phyloP scores from a whole-genome alignment of 331 rosid genomes.

The Rosa hybrid region DNA sequence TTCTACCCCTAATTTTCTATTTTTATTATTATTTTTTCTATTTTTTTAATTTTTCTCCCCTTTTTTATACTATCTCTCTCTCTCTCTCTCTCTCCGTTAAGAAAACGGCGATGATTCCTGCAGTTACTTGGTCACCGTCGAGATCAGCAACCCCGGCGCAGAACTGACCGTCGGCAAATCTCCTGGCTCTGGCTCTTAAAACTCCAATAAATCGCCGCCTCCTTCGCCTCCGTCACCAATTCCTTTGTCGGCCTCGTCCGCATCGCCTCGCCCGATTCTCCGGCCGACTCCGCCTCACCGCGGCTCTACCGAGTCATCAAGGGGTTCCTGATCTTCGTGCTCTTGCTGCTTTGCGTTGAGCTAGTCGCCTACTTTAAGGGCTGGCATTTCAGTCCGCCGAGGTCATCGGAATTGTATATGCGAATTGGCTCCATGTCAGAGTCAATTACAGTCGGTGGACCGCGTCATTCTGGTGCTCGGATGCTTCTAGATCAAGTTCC shows the following conservation, averaged over 20 bases:
- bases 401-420: conserved; percentile 56
- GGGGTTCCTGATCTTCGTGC: conserved; percentile 60
- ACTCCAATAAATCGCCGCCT: too few relatives aligned
- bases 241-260: too few relatives aligned
- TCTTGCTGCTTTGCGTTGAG: conserved; percentile 64
- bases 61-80: too few relatives aligned
- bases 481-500: conserved; percentile 87
- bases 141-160: too few relatives aligned
- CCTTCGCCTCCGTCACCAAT: too few relatives aligned
- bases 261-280: too few relatives aligned
- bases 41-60: too few relatives aligned
- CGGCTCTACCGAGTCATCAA: conserved; percentile 71
- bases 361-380: conserved; percentile 87
- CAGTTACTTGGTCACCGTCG: conserved; percentile 34
- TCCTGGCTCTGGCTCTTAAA: too few relatives aligned
- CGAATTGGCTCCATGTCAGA: conserved; percentile 68
- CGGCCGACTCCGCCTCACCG: conserved; percentile 23
- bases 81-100: too few relatives aligned
- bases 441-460: conserved; percentile 84
- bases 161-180: too few relatives aligned
- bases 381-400: conserved; percentile 87
- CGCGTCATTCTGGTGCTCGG: conserved; percentile 78
- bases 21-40: too few relatives aligned
- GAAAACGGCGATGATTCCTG: conserved; percentile 25
- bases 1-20: too few relatives aligned